Evolutionary conservation across 1,284 basidiomycete species (phyloP).

Genomic region (Stygiomarasmius scandens): DNA sequence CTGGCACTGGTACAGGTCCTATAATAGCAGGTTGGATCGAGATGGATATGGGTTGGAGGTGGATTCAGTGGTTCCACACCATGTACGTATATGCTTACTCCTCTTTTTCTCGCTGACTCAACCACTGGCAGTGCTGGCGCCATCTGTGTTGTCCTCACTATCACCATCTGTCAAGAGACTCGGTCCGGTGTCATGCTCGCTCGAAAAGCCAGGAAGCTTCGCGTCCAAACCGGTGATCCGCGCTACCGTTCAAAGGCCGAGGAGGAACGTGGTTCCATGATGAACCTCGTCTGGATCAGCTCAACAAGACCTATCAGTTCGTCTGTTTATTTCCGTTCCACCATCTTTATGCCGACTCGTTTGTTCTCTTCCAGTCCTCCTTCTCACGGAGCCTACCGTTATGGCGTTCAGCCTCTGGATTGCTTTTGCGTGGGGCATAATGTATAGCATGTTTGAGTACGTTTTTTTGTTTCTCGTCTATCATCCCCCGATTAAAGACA

Average conservation of each 20-base stretch:
- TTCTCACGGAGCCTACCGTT: conserved; percentile 78
- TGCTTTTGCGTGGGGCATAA: conserved; percentile 32
- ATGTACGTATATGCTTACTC: background rate
- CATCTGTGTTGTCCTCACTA: conserved; percentile 41
- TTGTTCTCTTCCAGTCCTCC: conserved; percentile 39
- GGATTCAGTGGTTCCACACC: conserved; percentile 78
- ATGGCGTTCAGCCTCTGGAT: conserved; percentile 46
- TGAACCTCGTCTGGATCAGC: conserved; percentile 56
- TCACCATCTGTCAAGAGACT: conserved; percentile 61
- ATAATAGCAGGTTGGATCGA: conserved; percentile 71
- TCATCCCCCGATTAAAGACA: background rate
- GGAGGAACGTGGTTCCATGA: conserved; percentile 54
- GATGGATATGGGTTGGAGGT: conserved; percentile 72
- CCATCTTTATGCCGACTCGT: conserved; percentile 6
- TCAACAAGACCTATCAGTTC: conserved; percentile 69
- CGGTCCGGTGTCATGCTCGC: conserved; percentile 64
- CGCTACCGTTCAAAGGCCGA: conserved; percentile 65
- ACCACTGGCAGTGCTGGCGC: conserved; percentile 42
- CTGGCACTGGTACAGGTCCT: conserved; percentile 66
- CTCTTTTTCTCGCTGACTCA: conserved; percentile 1
- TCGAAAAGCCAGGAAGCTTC: conserved; percentile 54
- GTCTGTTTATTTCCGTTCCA: conserved; percentile 25
- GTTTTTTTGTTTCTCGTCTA: conserved; percentile 21
- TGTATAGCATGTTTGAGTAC: conserved; percentile 32
- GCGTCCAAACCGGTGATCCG: conserved; percentile 62